These are phyloP conservation scores for Aspergillus wentii DNA, from an alignment of 495 filamentous ascomycete species.

Conservation along the genomic window DNA sequence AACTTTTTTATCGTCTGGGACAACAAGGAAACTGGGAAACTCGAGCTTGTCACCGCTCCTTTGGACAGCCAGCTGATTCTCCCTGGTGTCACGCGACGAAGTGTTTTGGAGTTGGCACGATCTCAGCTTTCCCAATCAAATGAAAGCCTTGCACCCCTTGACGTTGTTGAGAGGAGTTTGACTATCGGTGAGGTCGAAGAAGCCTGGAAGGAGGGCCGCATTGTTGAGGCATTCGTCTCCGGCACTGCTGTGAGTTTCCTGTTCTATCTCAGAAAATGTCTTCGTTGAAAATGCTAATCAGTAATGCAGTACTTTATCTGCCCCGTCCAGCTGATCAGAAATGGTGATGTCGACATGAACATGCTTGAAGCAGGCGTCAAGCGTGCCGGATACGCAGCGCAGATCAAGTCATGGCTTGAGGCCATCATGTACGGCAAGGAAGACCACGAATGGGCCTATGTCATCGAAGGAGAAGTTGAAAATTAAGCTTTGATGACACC, in stretches of 20 bases:
- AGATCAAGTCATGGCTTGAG: constrained; percentile 72
- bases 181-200: constrained; percentile 73
- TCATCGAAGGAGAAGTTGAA: constrained; percentile 56
- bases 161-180: constrained; percentile 75
- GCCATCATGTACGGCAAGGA: constrained; percentile 85
- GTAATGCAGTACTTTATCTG: constrained; percentile 66
- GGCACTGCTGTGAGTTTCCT: constrained; percentile 70
- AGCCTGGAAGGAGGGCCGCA: constrained; percentile 67
- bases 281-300: background rate
- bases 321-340: constrained; percentile 68
- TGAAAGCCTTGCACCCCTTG: constrained; percentile 48
- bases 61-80: constrained; percentile 78
- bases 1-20: constrained; percentile 90
- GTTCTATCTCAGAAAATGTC: background rate
- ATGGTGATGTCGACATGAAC: constrained; percentile 61
- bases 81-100: constrained; percentile 75
- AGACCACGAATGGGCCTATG: constrained; percentile 73
- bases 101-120: constrained; percentile 68
- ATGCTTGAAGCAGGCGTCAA: constrained; percentile 57
- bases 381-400: constrained; percentile 60
- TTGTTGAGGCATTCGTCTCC: constrained; percentile 80
- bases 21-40: constrained; percentile 54
- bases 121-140: constrained; percentile 44
- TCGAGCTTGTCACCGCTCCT: constrained; percentile 78
- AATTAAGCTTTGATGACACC: too few relatives aligned